Conservation (phyloP, 352 stramenopile genomes). For the Hyaloperonospora arabidopsidis region DNA sequence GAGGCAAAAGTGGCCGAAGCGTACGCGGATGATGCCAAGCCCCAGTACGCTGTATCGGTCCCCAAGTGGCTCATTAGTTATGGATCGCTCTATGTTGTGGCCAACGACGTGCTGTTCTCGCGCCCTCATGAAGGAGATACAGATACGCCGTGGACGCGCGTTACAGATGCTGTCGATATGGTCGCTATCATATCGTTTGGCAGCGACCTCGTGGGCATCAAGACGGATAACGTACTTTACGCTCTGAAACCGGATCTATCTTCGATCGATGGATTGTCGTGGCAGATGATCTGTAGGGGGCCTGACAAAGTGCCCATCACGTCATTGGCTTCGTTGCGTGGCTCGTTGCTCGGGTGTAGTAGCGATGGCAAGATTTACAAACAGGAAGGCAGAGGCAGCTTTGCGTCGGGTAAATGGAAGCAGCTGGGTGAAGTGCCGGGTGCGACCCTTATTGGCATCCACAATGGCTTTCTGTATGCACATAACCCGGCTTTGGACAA, state of each 20-base stretch:
- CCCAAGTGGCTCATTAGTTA: constrained; percentile 71
- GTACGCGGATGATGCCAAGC: constrained; percentile 27
- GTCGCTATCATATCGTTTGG: constrained; percentile 68
- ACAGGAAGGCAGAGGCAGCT: constrained; percentile 53
- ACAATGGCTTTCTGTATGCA: constrained; percentile 69
- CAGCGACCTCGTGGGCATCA: constrained; percentile 56
- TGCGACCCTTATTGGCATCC: constrained; percentile 47
- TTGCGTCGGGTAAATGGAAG: constrained; percentile 56
- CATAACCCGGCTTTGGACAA: constrained; percentile 15
- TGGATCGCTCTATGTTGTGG: constrained; percentile 65
- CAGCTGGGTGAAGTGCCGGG: constrained; percentile 37
- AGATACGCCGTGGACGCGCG: constrained; percentile 32
- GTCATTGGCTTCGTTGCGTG: constrained; percentile 60
- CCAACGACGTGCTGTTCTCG: constrained; percentile 46
- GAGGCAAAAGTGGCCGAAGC: constrained; percentile 3
- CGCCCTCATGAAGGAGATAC: constrained; percentile 48
- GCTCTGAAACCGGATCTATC: constrained; percentile 33
- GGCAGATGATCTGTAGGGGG: constrained; percentile 45
- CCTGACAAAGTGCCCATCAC: constrained; percentile 35
- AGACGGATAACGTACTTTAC: constrained; percentile 45
- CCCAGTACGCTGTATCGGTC: constrained; percentile 37
- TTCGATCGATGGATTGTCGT: constrained; percentile 25
- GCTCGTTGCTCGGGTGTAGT: constrained; percentile 56
- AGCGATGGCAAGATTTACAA: constrained; percentile 52
- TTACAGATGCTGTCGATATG: constrained; percentile 38